A percentile compares a stretch with the other conserved stretches of the same genome.
These are phyloP conservation scores for Apiospora malaysiana DNA, from an alignment of 2,329 filamentous ascomycete genomes.

Conservation along the genomic window DNA sequence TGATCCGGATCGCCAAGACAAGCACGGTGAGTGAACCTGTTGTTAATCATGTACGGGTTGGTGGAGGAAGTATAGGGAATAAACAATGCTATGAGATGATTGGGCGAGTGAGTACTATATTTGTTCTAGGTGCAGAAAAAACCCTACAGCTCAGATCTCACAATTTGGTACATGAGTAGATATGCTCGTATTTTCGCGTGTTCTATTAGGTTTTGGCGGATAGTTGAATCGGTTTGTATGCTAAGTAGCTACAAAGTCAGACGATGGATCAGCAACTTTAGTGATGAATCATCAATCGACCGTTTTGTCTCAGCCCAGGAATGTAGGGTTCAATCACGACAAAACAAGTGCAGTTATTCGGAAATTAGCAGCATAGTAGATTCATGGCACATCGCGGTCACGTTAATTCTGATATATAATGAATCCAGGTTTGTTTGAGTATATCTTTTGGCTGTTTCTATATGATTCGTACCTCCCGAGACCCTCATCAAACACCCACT, in stretches of 20 bases:
- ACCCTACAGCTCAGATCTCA: neutral
- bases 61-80: neutral
- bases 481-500: neutral
- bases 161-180: neutral
- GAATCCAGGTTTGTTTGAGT: neutral
- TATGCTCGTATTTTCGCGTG: neutral
- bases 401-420: neutral
- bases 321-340: neutral
- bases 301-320: neutral
- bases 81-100: neutral
- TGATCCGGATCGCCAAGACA: neutral
- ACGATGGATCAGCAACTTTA: neutral
- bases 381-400: neutral
- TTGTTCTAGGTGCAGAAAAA: neutral
- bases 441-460: conserved; percentile 18
- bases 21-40: neutral
- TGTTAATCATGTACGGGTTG: neutral
- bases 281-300: neutral
- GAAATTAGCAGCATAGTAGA: too few relatives aligned
- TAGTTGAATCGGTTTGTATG: neutral
- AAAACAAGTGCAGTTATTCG: too few relatives aligned
- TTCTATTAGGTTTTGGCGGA: neutral
- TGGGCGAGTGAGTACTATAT: neutral
- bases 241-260: neutral
- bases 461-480: neutral